Base-by-base conservation (phyloP, 2,329 filamentous ascomycete species). In the Aureobasidium zeae region DNA sequence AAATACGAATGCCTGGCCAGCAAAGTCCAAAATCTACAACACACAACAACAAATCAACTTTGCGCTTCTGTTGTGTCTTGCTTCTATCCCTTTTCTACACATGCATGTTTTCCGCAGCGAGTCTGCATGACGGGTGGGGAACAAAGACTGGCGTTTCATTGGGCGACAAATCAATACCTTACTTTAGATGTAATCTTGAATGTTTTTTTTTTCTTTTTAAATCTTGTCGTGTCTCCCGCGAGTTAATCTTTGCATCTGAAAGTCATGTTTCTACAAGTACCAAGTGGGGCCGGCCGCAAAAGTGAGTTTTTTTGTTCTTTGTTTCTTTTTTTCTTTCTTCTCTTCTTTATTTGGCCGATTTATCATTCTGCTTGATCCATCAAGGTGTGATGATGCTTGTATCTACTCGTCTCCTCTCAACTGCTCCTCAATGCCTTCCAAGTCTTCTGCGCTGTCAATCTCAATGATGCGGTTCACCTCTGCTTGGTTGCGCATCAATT, bases 391-490 rank as follows among this genome's bases (percentile, higher is more conserved):
- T n/a, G n/a, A n/a, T n/a, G n/a, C n/a, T n/a, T 26, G 13, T 13
- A 11, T 24, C 37, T 43, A 49, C 26, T 66, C 58, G 50, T 65
- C 63, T 11, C 60, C 64, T 49, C 62, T 65, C 53, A 83, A 63
- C 65, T 77, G 82, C 52, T 74, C 68, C 46, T 88, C 84, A 50
- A 96, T 79, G n/a, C 82, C 79, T 52, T 84, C 79, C 53, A 96
- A 60, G 44, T 95, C 89, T 44, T 94, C 86, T 3, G 76, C 74
- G 15, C 76, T 79, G 53, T 84, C 78, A 36, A 96, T 78, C 63
- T 96, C 89, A 49, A 98, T 76, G 19, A 96, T 81, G 53, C 77
- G 78, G 43, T 83, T 81, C n/a, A 87, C 88, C 67, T 95, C 87
- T 47, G 85, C 85, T 44, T 86, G 93, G 59, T 86, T 94, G 51